phyloP scores from a whole-genome alignment of 257 asterid species.

The Jaltomata sinuosa region DNA sequence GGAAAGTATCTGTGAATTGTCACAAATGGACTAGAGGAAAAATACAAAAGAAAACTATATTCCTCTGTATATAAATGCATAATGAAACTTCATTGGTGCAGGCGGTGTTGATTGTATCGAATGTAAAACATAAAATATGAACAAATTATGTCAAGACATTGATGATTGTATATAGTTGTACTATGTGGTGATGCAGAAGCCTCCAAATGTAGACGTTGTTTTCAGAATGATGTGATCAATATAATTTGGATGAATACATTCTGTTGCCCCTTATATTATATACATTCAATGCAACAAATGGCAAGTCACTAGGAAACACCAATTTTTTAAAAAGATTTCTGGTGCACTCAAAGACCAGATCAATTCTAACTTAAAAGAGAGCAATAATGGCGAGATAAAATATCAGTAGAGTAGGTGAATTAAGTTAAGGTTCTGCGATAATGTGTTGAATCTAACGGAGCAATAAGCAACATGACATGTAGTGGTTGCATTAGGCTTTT shows the following conservation, averaged over 20 bases:
- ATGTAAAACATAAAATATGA: constrained; percentile 9
- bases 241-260: background rate
- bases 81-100: constrained; percentile 26
- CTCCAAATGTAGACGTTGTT: background rate
- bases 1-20: constrained; percentile 8
- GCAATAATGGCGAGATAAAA: background rate
- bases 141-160: constrained; percentile 7
- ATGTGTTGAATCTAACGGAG: background rate
- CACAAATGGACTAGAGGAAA: constrained; percentile 12
- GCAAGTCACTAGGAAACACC: background rate
- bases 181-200: background rate
- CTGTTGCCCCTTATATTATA: background rate
- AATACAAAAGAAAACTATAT: constrained; percentile 12
- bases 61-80: background rate
- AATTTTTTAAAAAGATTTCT: background rate
- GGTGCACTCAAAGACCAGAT: background rate
- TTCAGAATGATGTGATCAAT: background rate
- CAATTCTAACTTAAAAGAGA: background rate
- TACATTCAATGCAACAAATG: background rate
- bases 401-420: background rate
- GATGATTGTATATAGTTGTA: background rate
- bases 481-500: too few species aligned
- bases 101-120: constrained; percentile 53
- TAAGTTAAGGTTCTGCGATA: background rate
- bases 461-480: background rate